Evolutionary conservation across 208 protist species (phyloP), one percentile per base, ranked within the genome.

Genomic region (Trypanosoma scelopori): DNA sequence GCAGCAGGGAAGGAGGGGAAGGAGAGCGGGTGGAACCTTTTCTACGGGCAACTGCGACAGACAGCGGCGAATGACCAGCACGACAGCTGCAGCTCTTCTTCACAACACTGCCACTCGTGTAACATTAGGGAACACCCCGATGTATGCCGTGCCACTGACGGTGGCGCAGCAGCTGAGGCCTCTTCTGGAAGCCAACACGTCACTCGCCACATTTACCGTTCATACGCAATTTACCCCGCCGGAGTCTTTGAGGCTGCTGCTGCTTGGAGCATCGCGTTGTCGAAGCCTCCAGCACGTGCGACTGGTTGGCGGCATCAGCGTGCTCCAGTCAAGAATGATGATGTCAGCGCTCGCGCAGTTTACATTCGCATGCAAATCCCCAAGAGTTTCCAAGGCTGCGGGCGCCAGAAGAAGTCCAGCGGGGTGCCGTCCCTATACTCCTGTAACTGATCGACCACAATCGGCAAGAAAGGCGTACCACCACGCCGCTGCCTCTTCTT

Each of bases 291-390:
- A 65, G n/a, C 52, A 64, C 22, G 42, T 92, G 13, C 71, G 73
- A 4, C 12, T 92, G 11, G 59, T 81, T 4, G 82, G 82, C 11
- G 85, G 82, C 1, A 58, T 85, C 7, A 81, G 69, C 32, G 41
- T 79, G 23, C 60, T 78, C 55, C 78, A 92, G 59, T 76, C 74
- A 13, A 69, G 70, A 39, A 82, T 84, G 53, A 55, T 92, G 15
- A 71, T 88, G 45, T 60, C 74, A 15, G 75, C 74, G 9, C 82
- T 92, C 45, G 45, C 50, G 7, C 45, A 74, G 25, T 67, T 84
- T 23, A 79, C 81, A 1, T 56, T 84, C 41, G 60, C 43, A 0
- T 28, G 45, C 18, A 63, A 28, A 30, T 30, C 13, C 4, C 59
- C 52, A 22, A 61, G 65, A 23, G 16, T 56, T 15, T 9, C 45